Percentiles rank a stretch among this genome's conserved stretches.
Evolutionary conservation across 768 basidiomycete genomes (phyloP).

Genomic region (Megacollybia marginata): DNA sequence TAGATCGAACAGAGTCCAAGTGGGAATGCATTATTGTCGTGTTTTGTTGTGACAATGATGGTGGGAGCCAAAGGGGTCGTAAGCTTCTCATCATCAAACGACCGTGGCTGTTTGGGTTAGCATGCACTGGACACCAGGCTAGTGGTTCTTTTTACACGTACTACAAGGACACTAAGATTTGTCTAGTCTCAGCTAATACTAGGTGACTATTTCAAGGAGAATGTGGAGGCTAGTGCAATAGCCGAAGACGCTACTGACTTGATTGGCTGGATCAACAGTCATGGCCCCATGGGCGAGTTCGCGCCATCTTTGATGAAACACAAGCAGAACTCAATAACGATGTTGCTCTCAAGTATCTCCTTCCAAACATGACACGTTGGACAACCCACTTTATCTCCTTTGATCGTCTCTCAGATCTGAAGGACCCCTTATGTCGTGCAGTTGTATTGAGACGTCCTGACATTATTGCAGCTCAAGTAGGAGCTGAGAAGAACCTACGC

Average conservation of each 20-base stretch:
- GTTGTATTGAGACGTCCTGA: conserved; percentile 10
- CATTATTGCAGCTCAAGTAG: neutral
- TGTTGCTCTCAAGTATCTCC: conserved; percentile 9
- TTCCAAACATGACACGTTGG: conserved; percentile 22
- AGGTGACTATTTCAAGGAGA: neutral
- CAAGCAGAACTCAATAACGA: conserved; percentile 5
- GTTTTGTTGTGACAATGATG: neutral
- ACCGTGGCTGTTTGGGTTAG: neutral
- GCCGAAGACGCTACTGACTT: neutral
- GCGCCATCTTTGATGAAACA: neutral
- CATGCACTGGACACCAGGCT: neutral
- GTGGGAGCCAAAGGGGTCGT: neutral
- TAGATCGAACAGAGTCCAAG: conserved; percentile 3
- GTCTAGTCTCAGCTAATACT: neutral
- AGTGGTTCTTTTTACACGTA: neutral
- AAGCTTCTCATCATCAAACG: neutral
- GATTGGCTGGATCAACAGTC: neutral
- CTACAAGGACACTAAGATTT: neutral
- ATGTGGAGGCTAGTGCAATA: neutral
- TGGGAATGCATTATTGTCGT: conserved; percentile 1
- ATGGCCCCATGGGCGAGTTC: neutral
- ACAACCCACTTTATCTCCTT: conserved; percentile 20
- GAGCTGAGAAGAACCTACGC: neutral
- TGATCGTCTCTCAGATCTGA: conserved; percentile 11
- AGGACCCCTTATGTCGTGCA: conserved; percentile 12